Conservation (phyloP, 371 early-diverging fungal species). For the Mucor irregularis region DNA sequence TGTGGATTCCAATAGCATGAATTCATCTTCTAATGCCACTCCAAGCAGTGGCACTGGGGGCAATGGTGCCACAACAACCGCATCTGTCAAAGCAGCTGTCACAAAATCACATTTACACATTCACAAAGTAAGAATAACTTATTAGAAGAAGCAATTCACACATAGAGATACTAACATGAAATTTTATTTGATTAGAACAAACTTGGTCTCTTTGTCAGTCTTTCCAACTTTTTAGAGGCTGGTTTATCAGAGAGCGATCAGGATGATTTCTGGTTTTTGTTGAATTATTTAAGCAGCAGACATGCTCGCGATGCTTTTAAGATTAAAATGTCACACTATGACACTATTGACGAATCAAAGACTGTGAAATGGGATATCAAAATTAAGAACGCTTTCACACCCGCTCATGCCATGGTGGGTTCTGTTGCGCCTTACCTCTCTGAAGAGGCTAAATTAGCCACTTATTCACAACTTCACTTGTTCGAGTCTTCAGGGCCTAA, state of each 20-base stretch:
- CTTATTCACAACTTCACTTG: constrained; percentile 31
- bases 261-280: constrained; percentile 53
- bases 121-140: constrained; percentile 39
- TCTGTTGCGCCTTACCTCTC: constrained; percentile 25
- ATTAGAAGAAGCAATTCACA: no score
- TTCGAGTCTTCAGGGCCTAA: constrained; percentile 41
- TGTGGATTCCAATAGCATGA: constrained; percentile 34
- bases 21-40: constrained; percentile 7
- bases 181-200: constrained; percentile 22
- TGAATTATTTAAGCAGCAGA: constrained; percentile 46
- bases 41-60: background rate
- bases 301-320: constrained; percentile 51
- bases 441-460: constrained; percentile 12
- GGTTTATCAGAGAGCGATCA: constrained; percentile 34
- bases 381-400: constrained; percentile 14
- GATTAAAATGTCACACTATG: constrained; percentile 19
- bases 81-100: constrained; percentile 38
- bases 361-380: constrained; percentile 16
- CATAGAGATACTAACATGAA: no score
- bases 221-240: constrained; percentile 44
- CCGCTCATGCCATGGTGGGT: constrained; percentile 15
- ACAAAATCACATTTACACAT: constrained; percentile 47
- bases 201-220: constrained; percentile 37
- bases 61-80: constrained; percentile 7
- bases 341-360: constrained; percentile 5